Evolutionary conservation across 2,329 filamentous ascomycete genomes (phyloP), one percentile per base, ranked within the genome.

Genomic region (Aureobasidium sp.): DNA sequence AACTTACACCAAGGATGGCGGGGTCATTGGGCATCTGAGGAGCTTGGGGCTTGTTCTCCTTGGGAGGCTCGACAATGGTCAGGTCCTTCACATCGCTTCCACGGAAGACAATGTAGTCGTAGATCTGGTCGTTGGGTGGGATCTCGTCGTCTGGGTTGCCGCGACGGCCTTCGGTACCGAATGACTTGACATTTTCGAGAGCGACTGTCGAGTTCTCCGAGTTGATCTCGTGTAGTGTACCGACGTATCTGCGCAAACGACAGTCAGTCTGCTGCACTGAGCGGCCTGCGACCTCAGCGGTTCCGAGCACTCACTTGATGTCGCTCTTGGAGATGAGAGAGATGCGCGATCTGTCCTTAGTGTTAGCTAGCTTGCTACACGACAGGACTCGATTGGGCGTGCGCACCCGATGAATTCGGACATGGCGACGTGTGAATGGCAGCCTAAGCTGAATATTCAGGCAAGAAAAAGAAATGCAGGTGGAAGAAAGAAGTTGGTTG

Each of bases 71-170:
- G 71, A 96, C 92, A 71, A 99, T 93, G 70, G 91, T 89, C 70
- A 99, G 82, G 75, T 99, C 94, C 78, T 99, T 99, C 72, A 99
- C 94, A 80, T 99, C 94, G 75, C 91, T 97, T 69, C 94, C 94
- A 64, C 93, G 88, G 77, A 99, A 99, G 66, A 99, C 91, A 72
- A 99, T 97, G 79, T 97, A 97, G 74, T 97, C 94, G 80, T 97
- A 99, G 71, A 96, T 84, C 73, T 90, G 90, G 65, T 94, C 87
- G 37, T 90, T 93, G 3, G 91, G 84, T 41, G 88, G 78, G 63
- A 96, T 89, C 77, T 96, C 92, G 66, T 95, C 89, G 21, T 87
- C 84, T 21, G 88, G 87, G 68, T 87, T 86, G 67, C 82, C 85
- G 72, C 87, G 88, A 66, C 94, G 90, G 62, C 91, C 92, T 79